Percentiles rank a stretch among this genome's conserved stretches.
Conservation (phyloP, 345 rosid species). For the Nephelium lappaceum region DNA sequence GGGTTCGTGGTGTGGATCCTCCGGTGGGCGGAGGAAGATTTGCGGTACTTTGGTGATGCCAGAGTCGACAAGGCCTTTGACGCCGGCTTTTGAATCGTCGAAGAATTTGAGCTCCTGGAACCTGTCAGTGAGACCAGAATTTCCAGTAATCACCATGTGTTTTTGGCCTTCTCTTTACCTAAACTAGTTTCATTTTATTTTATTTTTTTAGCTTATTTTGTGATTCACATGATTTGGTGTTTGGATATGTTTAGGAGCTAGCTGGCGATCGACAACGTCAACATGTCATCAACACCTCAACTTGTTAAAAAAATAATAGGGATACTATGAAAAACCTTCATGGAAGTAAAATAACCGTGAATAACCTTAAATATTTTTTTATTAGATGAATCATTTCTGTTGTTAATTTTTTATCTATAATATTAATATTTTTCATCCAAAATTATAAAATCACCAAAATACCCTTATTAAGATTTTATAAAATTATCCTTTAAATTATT, state of each 20-base stretch:
- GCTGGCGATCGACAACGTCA: not conserved
- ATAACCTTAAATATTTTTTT: too few relatives aligned
- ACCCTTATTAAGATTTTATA: too few relatives aligned
- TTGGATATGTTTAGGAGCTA: not conserved
- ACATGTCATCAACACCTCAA: not conserved
- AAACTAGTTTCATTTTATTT: too few relatives aligned
- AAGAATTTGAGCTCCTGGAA: conserved; percentile 29
- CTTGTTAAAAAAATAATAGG: too few relatives aligned
- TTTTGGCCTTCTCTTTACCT: not conserved
- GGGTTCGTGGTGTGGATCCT: conserved; percentile 7
- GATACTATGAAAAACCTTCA: too few relatives aligned
- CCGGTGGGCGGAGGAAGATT: conserved; percentile 27
- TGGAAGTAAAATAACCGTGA: too few relatives aligned
- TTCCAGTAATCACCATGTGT: not conserved
- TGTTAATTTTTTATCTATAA: too few relatives aligned
- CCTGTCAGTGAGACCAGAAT: conserved; percentile 18
- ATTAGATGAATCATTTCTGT: too few relatives aligned
- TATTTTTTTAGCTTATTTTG: not conserved
- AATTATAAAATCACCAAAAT: too few relatives aligned
- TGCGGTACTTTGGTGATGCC: conserved; percentile 33
- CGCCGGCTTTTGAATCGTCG: conserved; percentile 41
- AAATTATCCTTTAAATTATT: too few relatives aligned
- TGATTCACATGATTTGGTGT: not conserved
- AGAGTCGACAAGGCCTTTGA: conserved; percentile 39
- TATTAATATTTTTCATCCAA: too few relatives aligned